A percentile compares a stretch with the other conserved stretches of the same genome.
Conservation (phyloP, 108 stramenopile species). For the Skeletonema grethae region DNA sequence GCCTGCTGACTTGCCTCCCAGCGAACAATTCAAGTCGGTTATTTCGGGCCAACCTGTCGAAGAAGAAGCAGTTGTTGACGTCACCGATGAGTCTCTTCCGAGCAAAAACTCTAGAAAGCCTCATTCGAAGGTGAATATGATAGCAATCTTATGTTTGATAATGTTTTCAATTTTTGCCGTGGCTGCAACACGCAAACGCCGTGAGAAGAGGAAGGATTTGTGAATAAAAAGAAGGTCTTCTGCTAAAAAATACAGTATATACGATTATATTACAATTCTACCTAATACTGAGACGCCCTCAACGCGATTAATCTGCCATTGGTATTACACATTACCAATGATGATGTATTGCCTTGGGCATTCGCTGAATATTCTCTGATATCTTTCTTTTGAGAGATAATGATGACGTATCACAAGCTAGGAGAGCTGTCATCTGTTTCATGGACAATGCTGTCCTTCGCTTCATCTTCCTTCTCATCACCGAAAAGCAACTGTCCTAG, state of each 20-base stretch:
- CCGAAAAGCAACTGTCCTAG: not conserved
- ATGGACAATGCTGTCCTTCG: not conserved
- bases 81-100: not conserved
- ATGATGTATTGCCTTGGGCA: not conserved
- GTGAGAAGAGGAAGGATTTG: slow-evolving; percentile 18
- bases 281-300: too few species aligned
- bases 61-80: not conserved
- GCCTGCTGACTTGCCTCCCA: slow-evolving; percentile 16
- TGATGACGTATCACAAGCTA: not conserved
- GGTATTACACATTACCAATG: too few species aligned
- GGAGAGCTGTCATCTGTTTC: not conserved
- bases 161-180: not conserved
- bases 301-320: not conserved
- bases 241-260: not conserved
- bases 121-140: not conserved
- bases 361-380: not conserved
- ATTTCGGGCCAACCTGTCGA: slow-evolving; percentile 14
- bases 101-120: not conserved
- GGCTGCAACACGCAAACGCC: not conserved
- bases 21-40: slow-evolving; percentile 22
- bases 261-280: not conserved
- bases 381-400: not conserved
- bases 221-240: not conserved
- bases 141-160: not conserved
- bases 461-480: not conserved